Base-by-base conservation (phyloP, 1,284 basidiomycete species). In the Moesziomyces antarcticus region DNA sequence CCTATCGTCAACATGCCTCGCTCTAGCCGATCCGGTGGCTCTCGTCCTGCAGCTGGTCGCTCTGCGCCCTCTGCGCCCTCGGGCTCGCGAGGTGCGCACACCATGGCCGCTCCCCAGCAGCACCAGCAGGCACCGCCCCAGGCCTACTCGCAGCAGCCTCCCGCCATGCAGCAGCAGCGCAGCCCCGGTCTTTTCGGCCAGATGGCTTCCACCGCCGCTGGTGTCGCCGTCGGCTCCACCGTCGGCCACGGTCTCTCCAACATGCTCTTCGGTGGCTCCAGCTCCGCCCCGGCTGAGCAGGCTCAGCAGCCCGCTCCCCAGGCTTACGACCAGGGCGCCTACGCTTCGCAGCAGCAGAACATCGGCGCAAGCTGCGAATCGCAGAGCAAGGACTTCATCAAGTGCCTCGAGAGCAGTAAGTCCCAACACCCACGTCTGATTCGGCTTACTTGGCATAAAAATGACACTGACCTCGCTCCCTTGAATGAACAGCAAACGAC, bases 131-230 rank as follows among this genome's bases (percentile, higher is more conserved):
- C 70, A 50, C 53, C 56, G n/a, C 52, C 67, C 25, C 56, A 65
- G 42, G 53, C 74, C 2, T 60, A 63, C 22, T 52, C 49, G 24
- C 71, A 76, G 61, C 64, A 63, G 37, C 62, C 59, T 13, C 66
- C 64, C 50, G 54, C 61, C 47, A 47, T 55, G 51, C 75, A 71
- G 47, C 73, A 66, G 57, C 69, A 63, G 46, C 63, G 50, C 3
- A 63, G 60, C 21, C 78, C 79, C 22, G 80, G 82, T 52, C 62
- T 83, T 27, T 83, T 83, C 48, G 78, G 79, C 24, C 79, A 83
- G 84, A 94, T 94, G 92, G 93, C 92, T 56, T 92, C 92, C 16
- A 94, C 93, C 8, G 92, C 92, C 27, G 92, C 92, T 57, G 92
- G 91, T 68, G 93, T 94, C 43, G 93, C 93, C 7, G 87, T 92